Evolutionary conservation across 1,139 yeast genomes (phyloP).

Genomic region (Magnusiomyces ingens): DNA sequence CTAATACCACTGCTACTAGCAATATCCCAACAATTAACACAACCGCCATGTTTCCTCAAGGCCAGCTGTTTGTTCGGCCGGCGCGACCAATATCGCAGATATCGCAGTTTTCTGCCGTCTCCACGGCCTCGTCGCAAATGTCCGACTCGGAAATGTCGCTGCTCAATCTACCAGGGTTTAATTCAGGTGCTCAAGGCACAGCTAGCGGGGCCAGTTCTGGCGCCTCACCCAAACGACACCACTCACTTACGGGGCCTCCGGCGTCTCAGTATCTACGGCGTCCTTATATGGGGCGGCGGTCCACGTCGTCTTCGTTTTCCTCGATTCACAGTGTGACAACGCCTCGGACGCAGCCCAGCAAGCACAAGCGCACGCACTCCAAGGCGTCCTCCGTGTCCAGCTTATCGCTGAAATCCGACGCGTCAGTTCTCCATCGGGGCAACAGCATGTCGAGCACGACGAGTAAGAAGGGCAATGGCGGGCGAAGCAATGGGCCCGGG

Average conservation of each 20-base stretch:
- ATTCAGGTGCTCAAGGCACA: not conserved
- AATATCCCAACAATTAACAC: no score
- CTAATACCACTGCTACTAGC: no score
- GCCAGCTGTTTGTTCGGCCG: no score
- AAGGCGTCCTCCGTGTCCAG: conserved; percentile 31
- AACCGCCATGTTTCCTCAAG: no score
- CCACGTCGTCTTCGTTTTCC: conserved; percentile 32
- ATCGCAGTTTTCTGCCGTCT: conserved; percentile 53
- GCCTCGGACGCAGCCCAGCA: conserved; percentile 11
- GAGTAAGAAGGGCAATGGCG: not conserved
- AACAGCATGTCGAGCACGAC: not conserved
- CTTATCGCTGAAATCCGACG: conserved; percentile 23
- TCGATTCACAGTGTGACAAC: conserved; percentile 21
- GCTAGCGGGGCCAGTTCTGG: not conserved
- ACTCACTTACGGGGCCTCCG: conserved; percentile 1
- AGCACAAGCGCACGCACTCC: conserved; percentile 24
- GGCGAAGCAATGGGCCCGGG: not conserved
- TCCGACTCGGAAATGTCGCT: conserved; percentile 15
- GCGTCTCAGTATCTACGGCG: conserved; percentile 14
- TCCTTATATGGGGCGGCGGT: conserved; percentile 25
- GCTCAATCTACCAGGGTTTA: not conserved
- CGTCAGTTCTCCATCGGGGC: not conserved
- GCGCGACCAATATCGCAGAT: conserved; percentile 58
- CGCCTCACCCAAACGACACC: conserved; percentile 4
- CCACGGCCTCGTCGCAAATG: conserved; percentile 23